A percentile compares a stretch with the other conserved stretches of the same genome.
These are phyloP conservation scores for Arctium lappa DNA, from an alignment of 129 eudicot species.

Conservation along the genomic window DNA sequence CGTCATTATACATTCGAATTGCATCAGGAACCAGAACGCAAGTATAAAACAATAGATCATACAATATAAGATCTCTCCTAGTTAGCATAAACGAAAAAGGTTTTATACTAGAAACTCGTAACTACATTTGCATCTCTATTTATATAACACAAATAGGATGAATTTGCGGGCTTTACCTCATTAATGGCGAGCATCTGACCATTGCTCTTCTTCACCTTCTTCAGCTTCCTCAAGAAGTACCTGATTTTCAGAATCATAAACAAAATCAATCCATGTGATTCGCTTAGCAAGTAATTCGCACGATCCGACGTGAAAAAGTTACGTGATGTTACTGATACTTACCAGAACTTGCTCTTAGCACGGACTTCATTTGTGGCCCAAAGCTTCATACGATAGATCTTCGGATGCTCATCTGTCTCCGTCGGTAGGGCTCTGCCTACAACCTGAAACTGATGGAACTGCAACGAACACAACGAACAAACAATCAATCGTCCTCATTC, in stretches of 20 bases:
- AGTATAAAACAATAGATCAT: not conserved
- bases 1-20: not conserved
- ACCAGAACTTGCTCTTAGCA: slow-evolving; percentile 71
- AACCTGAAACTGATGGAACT: slow-evolving; percentile 70
- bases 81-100: not conserved
- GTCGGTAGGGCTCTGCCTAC: slow-evolving; percentile 63
- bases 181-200: slow-evolving; percentile 87
- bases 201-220: slow-evolving; percentile 86
- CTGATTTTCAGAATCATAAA: slow-evolving; percentile 24
- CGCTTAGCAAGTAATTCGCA: not conserved
- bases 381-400: slow-evolving; percentile 68
- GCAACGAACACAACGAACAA: slow-evolving; percentile 1
- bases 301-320: not conserved
- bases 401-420: slow-evolving; percentile 56
- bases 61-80: not conserved
- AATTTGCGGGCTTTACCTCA: slow-evolving; percentile 35
- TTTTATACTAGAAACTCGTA: not conserved
- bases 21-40: not conserved
- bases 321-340: not conserved
- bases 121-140: not conserved
- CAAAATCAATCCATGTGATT: not conserved
- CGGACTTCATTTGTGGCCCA: slow-evolving; percentile 68
- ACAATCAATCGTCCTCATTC: not conserved
- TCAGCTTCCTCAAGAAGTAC: slow-evolving; percentile 76
- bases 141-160: not conserved